Base-by-base conservation (phyloP, 805 yeast species). In the Vanderwaltozyma polyspora region DNA sequence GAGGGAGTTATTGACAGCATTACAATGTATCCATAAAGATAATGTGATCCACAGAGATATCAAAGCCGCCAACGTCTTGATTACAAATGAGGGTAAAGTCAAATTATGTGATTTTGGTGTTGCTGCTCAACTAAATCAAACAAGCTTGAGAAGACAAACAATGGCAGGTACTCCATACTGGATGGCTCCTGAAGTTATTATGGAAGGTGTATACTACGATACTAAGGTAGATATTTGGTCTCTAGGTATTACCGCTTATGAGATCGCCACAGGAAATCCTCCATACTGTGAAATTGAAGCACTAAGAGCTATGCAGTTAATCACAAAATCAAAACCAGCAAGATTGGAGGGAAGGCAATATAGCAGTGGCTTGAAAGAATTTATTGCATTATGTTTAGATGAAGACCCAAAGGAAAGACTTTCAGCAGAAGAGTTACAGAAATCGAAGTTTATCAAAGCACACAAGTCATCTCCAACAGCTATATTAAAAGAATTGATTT, bases 141-240 rank as follows among this genome's bases (percentile, higher is more conserved):
- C 78, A 25, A 74, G 76, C 14, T 56, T 78, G 30, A 84, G 86
- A 53, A 68, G 98, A 47, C 82, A 89, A 24, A 91, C 98, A 0
- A 86, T 93, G 74, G 97, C 95, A 0, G 94, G 94, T 6, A 82
- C 94, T 1, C 93, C 93, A 0, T 91, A 86, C 54, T 91, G 98
- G 98, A 91, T 91, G 98, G 96, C 98, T 0, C 98, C 98, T 0
- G 98, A 89, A 57, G 98, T 89, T 22, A 89, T 89, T 26, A 71
- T 83, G 62, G 96, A 89, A 57, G 94, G 93, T 27, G 81, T 79
- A 12, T 70, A 79, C 7, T 82, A 91, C 64, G 94, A 83, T 55
- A 72, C 79, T 29, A 87, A 79, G 59, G 98, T 94, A 1, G 99
- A 91, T 57, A 83, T 91, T 6, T 91, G 99, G 99, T 87, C 97